Conservation (phyloP, 129 eudicot species). For the Lactuca saligna region DNA sequence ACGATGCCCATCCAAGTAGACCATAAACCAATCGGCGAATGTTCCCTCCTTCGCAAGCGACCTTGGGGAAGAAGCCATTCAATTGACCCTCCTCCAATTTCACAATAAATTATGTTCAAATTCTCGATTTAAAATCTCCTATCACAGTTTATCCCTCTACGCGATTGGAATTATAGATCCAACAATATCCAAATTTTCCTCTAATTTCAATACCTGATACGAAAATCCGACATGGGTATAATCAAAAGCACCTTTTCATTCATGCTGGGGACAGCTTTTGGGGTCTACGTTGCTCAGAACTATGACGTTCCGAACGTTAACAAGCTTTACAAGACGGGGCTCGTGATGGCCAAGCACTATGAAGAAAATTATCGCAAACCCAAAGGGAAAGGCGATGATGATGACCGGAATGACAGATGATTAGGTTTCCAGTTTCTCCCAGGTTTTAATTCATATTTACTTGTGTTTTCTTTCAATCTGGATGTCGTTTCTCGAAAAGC, state of each 20-base stretch:
- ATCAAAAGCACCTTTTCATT: slow-evolving; percentile 38
- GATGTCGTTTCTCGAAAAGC: slow-evolving; percentile 11
- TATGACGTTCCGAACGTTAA: slow-evolving; percentile 45
- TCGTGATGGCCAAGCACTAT: slow-evolving; percentile 37
- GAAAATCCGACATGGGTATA: slow-evolving; percentile 43
- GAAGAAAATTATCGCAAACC: slow-evolving; percentile 43
- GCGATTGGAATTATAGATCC: background rate
- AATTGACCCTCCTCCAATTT: slow-evolving; percentile 31
- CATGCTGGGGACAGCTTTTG: slow-evolving; percentile 49
- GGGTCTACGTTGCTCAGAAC: slow-evolving; percentile 58
- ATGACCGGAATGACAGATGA: slow-evolving; percentile 19
- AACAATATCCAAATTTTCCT: background rate
- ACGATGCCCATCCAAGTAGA: background rate
- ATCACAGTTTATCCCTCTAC: background rate
- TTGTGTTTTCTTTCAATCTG: slow-evolving; percentile 5
- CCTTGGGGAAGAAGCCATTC: slow-evolving; percentile 42
- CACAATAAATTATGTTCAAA: slow-evolving; percentile 11
- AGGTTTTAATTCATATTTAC: slow-evolving; percentile 9
- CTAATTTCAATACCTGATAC: slow-evolving; percentile 2
- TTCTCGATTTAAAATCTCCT: slow-evolving; percentile 6
- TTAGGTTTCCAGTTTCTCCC: background rate
- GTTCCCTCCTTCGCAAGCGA: slow-evolving; percentile 23
- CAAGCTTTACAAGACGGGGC: slow-evolving; percentile 26
- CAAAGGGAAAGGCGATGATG: slow-evolving; percentile 20
- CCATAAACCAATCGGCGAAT: slow-evolving; percentile 5